phyloP scores from a whole-genome alignment of 2,329 filamentous ascomycete genomes.

The Arachnopeziza araneosa region DNA sequence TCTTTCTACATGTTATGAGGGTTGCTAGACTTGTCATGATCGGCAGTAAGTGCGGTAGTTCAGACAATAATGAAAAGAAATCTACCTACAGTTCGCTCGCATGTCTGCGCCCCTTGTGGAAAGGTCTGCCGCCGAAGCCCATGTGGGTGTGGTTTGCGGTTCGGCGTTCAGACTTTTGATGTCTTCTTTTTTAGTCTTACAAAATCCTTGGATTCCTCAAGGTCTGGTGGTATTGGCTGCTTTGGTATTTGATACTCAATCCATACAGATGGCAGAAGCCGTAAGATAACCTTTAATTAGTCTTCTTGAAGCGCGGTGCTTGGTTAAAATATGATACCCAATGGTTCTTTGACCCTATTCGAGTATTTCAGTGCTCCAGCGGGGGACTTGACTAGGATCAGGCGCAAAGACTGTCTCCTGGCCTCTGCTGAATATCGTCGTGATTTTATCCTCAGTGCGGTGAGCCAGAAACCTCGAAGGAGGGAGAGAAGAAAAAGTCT shows the following conservation, averaged over 20 bases:
- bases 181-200: background rate
- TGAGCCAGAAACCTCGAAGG: background rate
- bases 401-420: constrained; percentile 13
- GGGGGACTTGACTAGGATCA: constrained; percentile 5
- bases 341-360: constrained; percentile 5
- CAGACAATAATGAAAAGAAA: too few species aligned
- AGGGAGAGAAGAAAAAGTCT: background rate
- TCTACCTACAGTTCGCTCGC: too few species aligned
- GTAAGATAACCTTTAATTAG: background rate
- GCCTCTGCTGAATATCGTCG: constrained; percentile 11
- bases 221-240: background rate
- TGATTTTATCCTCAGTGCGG: constrained; percentile 8
- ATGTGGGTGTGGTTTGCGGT: too few species aligned
- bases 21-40: too few species aligned
- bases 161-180: too few species aligned
- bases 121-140: too few species aligned
- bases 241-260: background rate
- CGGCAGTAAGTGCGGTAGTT: too few species aligned
- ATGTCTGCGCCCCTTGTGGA: too few species aligned
- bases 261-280: background rate
- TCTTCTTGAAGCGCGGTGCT: background rate
- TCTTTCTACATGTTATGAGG: too few species aligned
- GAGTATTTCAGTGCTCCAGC: background rate
- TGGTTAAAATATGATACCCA: background rate
- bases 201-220: background rate